These are phyloP conservation scores for Allium fistulosum DNA, from an alignment of 106 monocot species.

Conservation along the genomic window DNA sequence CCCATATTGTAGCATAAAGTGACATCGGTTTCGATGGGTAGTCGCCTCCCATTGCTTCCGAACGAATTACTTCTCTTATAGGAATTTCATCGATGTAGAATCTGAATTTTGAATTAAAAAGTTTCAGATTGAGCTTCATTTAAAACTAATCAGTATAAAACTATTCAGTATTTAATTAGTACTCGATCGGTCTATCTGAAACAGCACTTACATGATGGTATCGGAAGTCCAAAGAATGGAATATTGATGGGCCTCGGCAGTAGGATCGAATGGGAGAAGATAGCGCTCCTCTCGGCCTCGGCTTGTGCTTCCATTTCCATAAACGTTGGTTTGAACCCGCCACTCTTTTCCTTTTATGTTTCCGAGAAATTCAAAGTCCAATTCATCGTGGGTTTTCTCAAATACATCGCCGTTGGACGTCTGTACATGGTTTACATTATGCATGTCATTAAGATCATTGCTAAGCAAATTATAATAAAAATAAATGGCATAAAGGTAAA, in stretches of 20 bases:
- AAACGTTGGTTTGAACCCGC: constrained; percentile 78
- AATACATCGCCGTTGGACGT: constrained; percentile 47
- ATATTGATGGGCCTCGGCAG: constrained; percentile 50
- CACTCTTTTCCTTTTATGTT: constrained; percentile 49
- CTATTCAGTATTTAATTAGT: not conserved
- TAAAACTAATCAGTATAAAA: too few species aligned
- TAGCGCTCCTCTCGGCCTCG: constrained; percentile 79
- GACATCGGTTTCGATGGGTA: constrained; percentile 56
- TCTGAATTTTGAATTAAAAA: constrained; percentile 10
- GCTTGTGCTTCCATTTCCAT: constrained; percentile 81
- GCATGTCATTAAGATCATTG: too few species aligned
- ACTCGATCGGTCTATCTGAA: not conserved
- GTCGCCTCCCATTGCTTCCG: constrained; percentile 28
- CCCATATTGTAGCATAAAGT: constrained; percentile 53
- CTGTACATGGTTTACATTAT: constrained; percentile 4
- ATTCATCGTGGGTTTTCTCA: constrained; percentile 46
- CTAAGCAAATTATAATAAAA: too few species aligned
- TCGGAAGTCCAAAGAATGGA: constrained; percentile 60
- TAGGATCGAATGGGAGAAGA: constrained; percentile 71
- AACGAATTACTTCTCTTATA: constrained; percentile 31
- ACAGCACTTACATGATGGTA: constrained; percentile 40
- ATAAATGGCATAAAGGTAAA: too few species aligned
- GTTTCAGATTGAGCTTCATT: not conserved
- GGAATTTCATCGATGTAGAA: constrained; percentile 49
- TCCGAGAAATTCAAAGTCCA: constrained; percentile 76